A percentile compares a stretch with the other conserved stretches of the same genome.
These are phyloP conservation scores for Heritiera fomes DNA, from an alignment of 345 rosid genomes.

Conservation along the genomic window DNA sequence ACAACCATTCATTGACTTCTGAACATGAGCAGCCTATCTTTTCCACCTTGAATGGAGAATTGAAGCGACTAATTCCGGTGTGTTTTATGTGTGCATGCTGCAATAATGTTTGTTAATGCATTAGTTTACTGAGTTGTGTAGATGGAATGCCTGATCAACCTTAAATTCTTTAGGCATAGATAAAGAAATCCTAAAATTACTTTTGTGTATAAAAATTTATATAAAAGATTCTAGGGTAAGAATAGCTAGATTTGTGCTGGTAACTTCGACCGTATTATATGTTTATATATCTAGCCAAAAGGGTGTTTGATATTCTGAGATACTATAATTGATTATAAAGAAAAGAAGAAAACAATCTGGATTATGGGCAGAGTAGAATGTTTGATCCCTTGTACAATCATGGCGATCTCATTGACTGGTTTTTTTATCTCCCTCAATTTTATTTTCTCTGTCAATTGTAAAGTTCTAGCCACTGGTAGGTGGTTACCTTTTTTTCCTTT, in stretches of 20 bases:
- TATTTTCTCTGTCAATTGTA: background rate
- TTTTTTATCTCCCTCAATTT: background rate
- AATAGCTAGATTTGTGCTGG: conserved; percentile 1
- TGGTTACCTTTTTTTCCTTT: conserved; percentile 5
- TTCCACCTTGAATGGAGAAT: conserved; percentile 56
- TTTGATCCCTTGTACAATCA: background rate
- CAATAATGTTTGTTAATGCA: background rate
- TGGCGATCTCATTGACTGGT: background rate
- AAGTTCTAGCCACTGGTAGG: conserved; percentile 6
- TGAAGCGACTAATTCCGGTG: conserved; percentile 79
- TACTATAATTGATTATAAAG: background rate
- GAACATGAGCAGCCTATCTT: conserved; percentile 44
- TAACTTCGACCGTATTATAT: background rate
- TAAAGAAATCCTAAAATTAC: background rate
- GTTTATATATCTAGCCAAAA: background rate
- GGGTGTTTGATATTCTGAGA: background rate
- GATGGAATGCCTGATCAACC: background rate
- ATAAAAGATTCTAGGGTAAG: background rate
- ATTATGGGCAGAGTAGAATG: background rate
- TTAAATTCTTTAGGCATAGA: background rate
- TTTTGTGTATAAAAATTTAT: background rate
- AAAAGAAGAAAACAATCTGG: background rate
- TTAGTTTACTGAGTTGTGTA: background rate
- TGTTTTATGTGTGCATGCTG: conserved; percentile 13
- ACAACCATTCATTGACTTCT: conserved; percentile 46